Base-by-base conservation (phyloP, 495 filamentous ascomycete species). In the Sphaerosporella brunnea region DNA sequence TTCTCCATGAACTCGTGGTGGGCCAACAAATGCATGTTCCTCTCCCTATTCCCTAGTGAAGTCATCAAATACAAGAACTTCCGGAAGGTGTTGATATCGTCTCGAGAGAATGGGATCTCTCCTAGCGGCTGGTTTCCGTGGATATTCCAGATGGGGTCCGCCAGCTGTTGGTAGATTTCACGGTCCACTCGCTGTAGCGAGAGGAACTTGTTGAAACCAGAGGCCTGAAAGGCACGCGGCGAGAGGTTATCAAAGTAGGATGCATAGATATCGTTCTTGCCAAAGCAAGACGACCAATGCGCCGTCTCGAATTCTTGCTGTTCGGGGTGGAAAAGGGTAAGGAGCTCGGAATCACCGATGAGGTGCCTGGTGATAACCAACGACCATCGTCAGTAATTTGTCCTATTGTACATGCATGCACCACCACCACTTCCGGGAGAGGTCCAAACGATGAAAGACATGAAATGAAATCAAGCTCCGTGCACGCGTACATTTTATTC, bases 61-160 rank as follows among this genome's bases (percentile, higher is more conserved):
- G 53, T 62, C 53, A 54, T 52, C 20, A 62, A 46, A 45, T 54
- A 62, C 48, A 62, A 46, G 21, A 53, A 59, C 41, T 62, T 62
- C 16, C 60, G 48, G 11, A 62, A 36, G 5, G 41, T 49, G 35
- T 60, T 62, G 23, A 62, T 39, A 36, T 62, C 60, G n/a, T 56
- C 47, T 18, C 60, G 39, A 3, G 44, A 49, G 35, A 62, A 38
- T 18, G 46, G 30, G 38, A 62, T 56, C 2, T 25, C 36, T 16
- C 53, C 53, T 0, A 42, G 48, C 2, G 45, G 34, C 36, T 62
- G 59, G 36, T 56, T 25, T 39, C 54, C 49, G 21, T 62, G 53
- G 24, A 62, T 62, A 24, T 56, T 45, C 59, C 59, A 62, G 49
- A 59, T 53, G 10, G 60, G 60, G 19, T 62, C 60, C 15, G 48